Conservation (phyloP, 208 protist genomes). For the Trichomonas gallinae region DNA sequence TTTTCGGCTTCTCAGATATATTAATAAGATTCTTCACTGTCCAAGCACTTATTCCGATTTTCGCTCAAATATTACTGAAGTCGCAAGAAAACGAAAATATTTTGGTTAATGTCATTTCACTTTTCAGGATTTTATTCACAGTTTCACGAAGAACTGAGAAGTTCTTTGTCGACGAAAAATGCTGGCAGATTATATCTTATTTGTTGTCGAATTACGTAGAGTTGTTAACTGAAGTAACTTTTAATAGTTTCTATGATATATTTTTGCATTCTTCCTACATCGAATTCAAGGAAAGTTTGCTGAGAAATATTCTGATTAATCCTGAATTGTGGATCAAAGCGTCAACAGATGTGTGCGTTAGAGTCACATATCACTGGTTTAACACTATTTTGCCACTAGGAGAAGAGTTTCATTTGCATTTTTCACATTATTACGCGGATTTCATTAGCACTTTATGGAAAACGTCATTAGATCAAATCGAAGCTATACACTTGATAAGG, state of each 20-base stretch:
- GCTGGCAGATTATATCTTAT: neutral
- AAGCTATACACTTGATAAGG: neutral
- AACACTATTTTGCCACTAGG: neutral
- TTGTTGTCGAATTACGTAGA: neutral
- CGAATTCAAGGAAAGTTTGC: neutral
- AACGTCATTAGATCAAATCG: neutral
- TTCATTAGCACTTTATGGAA: neutral
- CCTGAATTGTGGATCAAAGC: neutral
- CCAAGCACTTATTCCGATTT: neutral
- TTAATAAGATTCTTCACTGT: neutral
- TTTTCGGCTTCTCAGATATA: neutral
- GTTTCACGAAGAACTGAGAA: neutral
- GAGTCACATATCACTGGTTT: neutral
- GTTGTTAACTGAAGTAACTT: neutral
- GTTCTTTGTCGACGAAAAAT: neutral
- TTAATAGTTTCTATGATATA: neutral
- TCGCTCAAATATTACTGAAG: neutral
- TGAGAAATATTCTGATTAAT: neutral
- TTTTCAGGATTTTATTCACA: neutral
- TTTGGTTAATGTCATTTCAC: neutral
- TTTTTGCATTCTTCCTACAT: neutral
- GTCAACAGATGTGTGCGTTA: neutral
- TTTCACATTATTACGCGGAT: neutral
- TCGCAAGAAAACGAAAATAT: neutral
- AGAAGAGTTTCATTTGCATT: neutral